phyloP scores from a whole-genome alignment of 2,329 filamentous ascomycete species.

The Phialophora chinensis region DNA sequence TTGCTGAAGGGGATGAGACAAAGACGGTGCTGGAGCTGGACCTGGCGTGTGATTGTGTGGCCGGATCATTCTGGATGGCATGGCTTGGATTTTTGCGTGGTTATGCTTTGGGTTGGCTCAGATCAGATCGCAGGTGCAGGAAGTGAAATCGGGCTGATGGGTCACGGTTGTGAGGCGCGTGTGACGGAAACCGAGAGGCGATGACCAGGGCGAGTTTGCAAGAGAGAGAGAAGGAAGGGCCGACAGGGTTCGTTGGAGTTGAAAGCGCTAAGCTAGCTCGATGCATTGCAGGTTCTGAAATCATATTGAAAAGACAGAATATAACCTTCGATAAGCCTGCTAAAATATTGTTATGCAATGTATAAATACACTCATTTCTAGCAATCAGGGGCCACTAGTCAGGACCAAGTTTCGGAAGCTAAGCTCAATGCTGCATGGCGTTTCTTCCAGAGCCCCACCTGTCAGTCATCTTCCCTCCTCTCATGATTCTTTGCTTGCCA shows the following conservation, averaged over 20 bases:
- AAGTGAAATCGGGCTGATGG: slow-evolving; percentile 15
- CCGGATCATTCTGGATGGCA: slow-evolving; percentile 36
- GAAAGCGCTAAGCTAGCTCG: background rate
- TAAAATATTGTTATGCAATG: background rate
- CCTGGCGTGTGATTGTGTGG: slow-evolving; percentile 35
- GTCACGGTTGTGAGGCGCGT: slow-evolving; percentile 14
- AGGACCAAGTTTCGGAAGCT: slow-evolving; percentile 14
- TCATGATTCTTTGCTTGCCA: slow-evolving; percentile 10
- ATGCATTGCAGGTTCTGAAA: background rate
- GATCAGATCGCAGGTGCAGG: slow-evolving; percentile 18
- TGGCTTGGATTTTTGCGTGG: slow-evolving; percentile 29
- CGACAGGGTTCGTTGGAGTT: background rate
- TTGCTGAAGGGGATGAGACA: slow-evolving; percentile 35
- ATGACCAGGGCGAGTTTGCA: slow-evolving; percentile 13
- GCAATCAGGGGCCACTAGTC: slow-evolving; percentile 9
- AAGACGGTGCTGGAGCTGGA: slow-evolving; percentile 33
- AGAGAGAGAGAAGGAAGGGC: background rate
- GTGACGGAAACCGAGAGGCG: slow-evolving; percentile 19
- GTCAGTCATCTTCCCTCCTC: slow-evolving; percentile 6
- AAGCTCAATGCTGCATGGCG: background rate
- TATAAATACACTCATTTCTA: background rate
- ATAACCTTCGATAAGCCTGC: rapidly evolving
- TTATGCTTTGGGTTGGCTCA: slow-evolving; percentile 33
- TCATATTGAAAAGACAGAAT: background rate
- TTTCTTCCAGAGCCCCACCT: background rate